A percentile compares a stretch with the other conserved stretches of the same genome.
These are phyloP conservation scores for Maudiozyma barnettii DNA, from an alignment of 805 yeast species.

Conservation along the genomic window DNA sequence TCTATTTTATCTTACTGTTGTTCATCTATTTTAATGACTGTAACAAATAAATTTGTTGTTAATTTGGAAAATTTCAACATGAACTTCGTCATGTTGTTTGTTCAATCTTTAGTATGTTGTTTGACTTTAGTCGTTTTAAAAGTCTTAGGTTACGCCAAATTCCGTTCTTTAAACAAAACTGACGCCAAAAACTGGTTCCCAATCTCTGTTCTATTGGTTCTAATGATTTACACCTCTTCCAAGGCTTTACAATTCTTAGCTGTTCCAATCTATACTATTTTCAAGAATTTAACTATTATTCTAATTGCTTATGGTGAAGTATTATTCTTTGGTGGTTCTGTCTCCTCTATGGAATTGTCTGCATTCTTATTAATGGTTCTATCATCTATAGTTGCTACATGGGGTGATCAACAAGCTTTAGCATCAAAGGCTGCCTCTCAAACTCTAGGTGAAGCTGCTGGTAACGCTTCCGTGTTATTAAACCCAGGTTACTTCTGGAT, in stretches of 20 bases:
- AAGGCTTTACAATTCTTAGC: conserved; percentile 87
- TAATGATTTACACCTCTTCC: conserved; percentile 93
- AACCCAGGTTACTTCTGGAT: conserved; percentile 92
- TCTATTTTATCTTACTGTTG: conserved; percentile 80
- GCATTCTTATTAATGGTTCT: conserved; percentile 88
- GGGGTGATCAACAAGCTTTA: conserved; percentile 54
- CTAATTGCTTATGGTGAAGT: conserved; percentile 98
- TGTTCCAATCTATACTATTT: conserved; percentile 94
- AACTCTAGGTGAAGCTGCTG: conserved; percentile 17
- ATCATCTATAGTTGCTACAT: conserved; percentile 91
- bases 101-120: conserved; percentile 81
- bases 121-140: conserved; percentile 64
- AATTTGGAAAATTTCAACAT: conserved; percentile 60
- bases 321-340: conserved; percentile 89
- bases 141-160: conserved; percentile 65
- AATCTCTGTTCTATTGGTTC: conserved; percentile 76
- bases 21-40: conserved; percentile 94
- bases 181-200: conserved; percentile 97
- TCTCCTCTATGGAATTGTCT: conserved; percentile 79
- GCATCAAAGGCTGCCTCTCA: conserved; percentile 25
- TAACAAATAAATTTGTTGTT: conserved; percentile 91
- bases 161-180: conserved; percentile 71
- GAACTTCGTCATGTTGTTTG: conserved; percentile 82
- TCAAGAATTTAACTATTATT: conserved; percentile 94
- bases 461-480: conserved; percentile 29